Conservation (phyloP, 2,329 filamentous ascomycete genomes). For the Apiospora malaysiana region DNA sequence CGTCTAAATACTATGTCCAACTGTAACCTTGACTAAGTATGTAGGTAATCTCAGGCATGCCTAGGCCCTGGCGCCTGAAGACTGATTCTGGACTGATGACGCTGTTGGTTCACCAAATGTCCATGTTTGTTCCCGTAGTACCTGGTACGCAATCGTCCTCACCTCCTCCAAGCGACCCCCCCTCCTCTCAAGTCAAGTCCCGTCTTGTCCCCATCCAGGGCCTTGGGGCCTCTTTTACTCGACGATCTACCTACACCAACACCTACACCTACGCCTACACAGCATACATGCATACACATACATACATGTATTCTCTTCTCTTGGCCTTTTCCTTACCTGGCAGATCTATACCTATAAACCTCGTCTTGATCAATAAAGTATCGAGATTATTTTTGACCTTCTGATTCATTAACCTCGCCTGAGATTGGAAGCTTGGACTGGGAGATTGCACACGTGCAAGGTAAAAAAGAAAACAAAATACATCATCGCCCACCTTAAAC, state of each 20-base stretch:
- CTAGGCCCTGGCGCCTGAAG: too few species aligned
- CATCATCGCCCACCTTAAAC: conserved; percentile 17
- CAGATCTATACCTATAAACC: background rate
- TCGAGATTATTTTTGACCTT: background rate
- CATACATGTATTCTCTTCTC: background rate
- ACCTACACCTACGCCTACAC: background rate
- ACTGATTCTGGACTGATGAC: conserved; percentile 3
- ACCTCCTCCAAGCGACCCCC: background rate
- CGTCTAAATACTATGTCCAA: conserved; percentile 5
- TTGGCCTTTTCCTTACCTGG: background rate
- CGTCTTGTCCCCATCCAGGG: background rate
- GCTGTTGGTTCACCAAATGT: background rate
- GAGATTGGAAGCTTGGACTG: conserved; percentile 2
- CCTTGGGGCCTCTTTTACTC: background rate
- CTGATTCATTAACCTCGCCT: background rate
- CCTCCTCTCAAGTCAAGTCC: background rate
- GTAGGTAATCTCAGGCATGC: background rate
- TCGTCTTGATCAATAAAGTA: background rate
- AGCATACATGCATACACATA: background rate
- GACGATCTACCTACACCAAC: background rate
- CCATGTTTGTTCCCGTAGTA: background rate
- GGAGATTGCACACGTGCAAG: conserved; percentile 1
- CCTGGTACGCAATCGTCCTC: background rate
- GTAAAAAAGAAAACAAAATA: conserved; percentile 17
- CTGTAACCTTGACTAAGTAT: background rate